Evolutionary conservation across 768 basidiomycete species (phyloP).

Genomic region (Lactifluus rugatus): DNA sequence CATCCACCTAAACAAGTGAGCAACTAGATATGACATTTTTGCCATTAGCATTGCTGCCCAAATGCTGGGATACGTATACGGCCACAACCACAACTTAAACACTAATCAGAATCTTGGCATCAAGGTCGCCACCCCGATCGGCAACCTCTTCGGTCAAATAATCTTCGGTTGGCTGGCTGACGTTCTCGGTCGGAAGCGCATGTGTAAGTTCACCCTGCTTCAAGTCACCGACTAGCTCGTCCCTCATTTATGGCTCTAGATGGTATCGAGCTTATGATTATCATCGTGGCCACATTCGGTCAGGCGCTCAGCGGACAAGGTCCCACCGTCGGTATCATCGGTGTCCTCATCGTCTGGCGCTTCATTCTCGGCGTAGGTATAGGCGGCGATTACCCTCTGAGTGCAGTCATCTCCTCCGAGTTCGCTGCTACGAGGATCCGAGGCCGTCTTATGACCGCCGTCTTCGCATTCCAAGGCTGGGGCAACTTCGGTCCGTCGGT

Average conservation of each 20-base stretch:
- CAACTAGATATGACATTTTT: conserved; percentile 67
- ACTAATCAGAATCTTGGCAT: conserved; percentile 39
- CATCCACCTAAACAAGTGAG: not conserved
- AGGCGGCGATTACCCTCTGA: conserved; percentile 83
- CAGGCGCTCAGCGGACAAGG: conserved; percentile 67
- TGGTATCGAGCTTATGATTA: conserved; percentile 70
- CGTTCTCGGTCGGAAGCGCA: conserved; percentile 35
- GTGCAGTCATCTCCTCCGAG: conserved; percentile 81
- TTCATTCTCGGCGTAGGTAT: conserved; percentile 78
- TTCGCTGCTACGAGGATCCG: conserved; percentile 70
- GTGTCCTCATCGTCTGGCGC: conserved; percentile 75
- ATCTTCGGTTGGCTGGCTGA: conserved; percentile 40
- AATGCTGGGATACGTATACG: conserved; percentile 82
- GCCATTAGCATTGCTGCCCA: conserved; percentile 78
- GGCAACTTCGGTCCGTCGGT: conserved; percentile 58
- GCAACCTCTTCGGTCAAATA: conserved; percentile 33
- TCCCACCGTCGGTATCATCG: conserved; percentile 61
- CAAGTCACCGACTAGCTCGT: not conserved
- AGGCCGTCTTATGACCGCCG: conserved; percentile 83
- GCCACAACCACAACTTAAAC: conserved; percentile 28
- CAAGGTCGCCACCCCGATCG: conserved; percentile 35
- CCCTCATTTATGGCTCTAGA: conserved; percentile 30
- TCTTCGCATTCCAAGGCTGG: conserved; percentile 83
- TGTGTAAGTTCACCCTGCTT: conserved; percentile 44
- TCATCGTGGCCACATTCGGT: conserved; percentile 69